Evolutionary conservation across 306 rosid species (phyloP).

Genomic region (Malus sieversii): DNA sequence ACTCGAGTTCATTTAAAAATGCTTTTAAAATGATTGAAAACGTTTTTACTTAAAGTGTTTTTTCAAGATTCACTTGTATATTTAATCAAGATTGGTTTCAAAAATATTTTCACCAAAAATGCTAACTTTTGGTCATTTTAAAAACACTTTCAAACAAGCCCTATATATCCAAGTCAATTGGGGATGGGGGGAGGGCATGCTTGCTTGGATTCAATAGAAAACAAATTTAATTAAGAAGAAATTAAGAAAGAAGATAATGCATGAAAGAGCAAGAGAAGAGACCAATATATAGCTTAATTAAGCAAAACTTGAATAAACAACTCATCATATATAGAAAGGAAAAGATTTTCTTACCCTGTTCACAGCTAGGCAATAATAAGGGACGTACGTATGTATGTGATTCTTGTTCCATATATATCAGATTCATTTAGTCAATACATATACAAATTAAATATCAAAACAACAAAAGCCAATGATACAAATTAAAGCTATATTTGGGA

Average conservation of each 20-base stretch:
- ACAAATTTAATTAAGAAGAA: no score
- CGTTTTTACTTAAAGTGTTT: no score
- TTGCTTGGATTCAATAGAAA: neutral
- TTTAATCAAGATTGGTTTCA: no score
- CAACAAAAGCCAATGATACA: neutral
- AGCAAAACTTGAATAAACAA: neutral
- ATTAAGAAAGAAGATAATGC: no score
- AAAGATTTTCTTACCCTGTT: neutral
- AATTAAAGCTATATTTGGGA: neutral
- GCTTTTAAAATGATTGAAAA: no score
- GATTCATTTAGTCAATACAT: neutral
- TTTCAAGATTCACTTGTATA: no score
- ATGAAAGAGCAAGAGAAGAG: neutral
- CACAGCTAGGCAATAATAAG: neutral
- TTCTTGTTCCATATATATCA: neutral
- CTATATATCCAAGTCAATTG: no score
- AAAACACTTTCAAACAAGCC: no score
- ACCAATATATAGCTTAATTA: neutral
- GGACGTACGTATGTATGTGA: neutral
- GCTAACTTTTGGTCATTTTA: no score
- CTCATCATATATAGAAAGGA: neutral
- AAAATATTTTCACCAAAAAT: no score
- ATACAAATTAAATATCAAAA: neutral
- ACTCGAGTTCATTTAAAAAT: no score
- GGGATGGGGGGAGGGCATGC: neutral